Percentiles rank a stretch among this genome's conserved stretches.
These are phyloP conservation scores for Lactifluus hygrophoroides DNA, from an alignment of 768 basidiomycete genomes.

Conservation along the genomic window DNA sequence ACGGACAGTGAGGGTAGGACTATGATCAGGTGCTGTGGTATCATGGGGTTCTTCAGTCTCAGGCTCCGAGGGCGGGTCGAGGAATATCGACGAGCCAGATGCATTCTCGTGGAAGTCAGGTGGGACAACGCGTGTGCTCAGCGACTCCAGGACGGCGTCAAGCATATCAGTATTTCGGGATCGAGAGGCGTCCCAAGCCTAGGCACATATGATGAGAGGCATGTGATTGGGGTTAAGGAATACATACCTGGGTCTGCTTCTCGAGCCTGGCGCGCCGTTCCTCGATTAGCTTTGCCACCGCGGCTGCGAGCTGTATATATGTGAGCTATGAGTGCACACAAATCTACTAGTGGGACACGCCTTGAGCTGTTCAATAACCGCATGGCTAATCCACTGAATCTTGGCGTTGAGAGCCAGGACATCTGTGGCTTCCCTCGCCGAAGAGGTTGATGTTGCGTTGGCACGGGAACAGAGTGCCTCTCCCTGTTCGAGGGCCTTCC, in stretches of 20 bases:
- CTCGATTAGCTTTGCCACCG: constrained; percentile 66
- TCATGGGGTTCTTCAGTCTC: constrained; percentile 23
- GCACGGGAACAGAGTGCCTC: constrained; percentile 67
- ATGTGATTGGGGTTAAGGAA: background rate
- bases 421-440: constrained; percentile 58
- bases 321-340: background rate
- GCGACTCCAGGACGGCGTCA: constrained; percentile 61
- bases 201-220: background rate
- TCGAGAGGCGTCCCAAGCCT: constrained; percentile 71
- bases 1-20: constrained; percentile 37
- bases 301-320: constrained; percentile 50
- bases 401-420: constrained; percentile 73
- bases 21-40: constrained; percentile 25
- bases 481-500: constrained; percentile 74
- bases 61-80: constrained; percentile 54
- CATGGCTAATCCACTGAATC: constrained; percentile 68
- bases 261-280: constrained; percentile 55
- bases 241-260: constrained; percentile 50
- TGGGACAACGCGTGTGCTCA: constrained; percentile 66
- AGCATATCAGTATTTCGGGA: constrained; percentile 51
- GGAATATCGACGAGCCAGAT: constrained; percentile 68
- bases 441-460: constrained; percentile 51
- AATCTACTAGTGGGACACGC: constrained; percentile 31
- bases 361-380: constrained; percentile 69
- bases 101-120: constrained; percentile 65